Conservation (phyloP, 2,329 filamentous ascomycete genomes). For the Pestalotiopsis sp. region DNA sequence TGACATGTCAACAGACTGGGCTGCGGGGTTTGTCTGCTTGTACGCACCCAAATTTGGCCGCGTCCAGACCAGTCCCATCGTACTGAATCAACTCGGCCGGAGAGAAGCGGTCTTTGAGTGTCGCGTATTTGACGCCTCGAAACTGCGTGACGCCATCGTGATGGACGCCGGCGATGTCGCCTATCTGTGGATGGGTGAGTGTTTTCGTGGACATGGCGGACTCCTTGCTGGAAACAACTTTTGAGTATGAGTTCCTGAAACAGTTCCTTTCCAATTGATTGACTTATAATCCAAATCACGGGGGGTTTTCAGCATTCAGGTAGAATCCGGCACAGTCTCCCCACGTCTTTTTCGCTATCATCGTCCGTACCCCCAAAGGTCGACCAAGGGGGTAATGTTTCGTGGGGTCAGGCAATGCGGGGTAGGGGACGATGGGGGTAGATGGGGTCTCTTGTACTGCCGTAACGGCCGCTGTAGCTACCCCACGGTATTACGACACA, state of each 20-base stretch:
- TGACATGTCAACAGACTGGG: background rate
- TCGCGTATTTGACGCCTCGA: background rate
- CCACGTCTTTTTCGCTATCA: background rate
- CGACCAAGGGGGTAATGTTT: background rate
- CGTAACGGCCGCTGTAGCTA: background rate
- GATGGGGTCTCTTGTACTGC: background rate
- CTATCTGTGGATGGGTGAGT: background rate
- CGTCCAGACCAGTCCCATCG: background rate
- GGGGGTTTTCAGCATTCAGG: background rate
- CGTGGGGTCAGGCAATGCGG: background rate
- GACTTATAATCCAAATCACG: background rate
- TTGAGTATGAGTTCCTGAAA: background rate
- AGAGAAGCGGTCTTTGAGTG: background rate
- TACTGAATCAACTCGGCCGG: background rate
- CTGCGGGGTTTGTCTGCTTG: background rate
- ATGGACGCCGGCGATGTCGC: background rate
- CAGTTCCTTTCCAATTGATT: background rate
- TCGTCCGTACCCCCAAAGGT: background rate
- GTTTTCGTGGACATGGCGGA: background rate
- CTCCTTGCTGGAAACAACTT: background rate
- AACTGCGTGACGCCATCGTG: background rate
- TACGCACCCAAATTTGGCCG: background rate
- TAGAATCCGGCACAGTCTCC: background rate
- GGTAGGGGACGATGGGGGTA: background rate
- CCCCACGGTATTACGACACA: background rate